Evolutionary conservation across 73 alveolate genomes (phyloP).

Genomic region (Paramecium biaurelia): DNA sequence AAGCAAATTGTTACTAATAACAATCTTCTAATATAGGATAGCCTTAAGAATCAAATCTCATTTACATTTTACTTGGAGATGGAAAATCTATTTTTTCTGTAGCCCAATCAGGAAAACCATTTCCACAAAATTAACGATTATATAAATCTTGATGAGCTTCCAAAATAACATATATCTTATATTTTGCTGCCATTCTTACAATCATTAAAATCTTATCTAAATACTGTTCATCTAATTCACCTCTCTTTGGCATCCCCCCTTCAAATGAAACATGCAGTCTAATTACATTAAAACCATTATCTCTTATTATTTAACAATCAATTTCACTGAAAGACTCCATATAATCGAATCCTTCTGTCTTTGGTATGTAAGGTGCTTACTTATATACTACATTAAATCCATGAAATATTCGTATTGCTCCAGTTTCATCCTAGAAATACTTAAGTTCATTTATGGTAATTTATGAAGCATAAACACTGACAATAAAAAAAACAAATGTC

Average conservation of each 20-base stretch:
- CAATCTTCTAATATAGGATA: slow-evolving; percentile 76
- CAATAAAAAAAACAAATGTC: not conserved
- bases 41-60: slow-evolving; percentile 68
- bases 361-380: slow-evolving; percentile 76
- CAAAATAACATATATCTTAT: slow-evolving; percentile 82
- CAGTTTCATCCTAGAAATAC: not conserved
- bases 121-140: slow-evolving; percentile 87
- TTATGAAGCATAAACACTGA: not conserved
- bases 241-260: slow-evolving; percentile 83
- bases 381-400: slow-evolving; percentile 80
- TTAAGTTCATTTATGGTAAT: not conserved
- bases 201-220: slow-evolving; percentile 77
- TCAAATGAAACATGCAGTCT: slow-evolving; percentile 92
- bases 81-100: slow-evolving; percentile 66
- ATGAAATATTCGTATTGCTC: not conserved
- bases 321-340: slow-evolving; percentile 74
- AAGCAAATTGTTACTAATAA: slow-evolving; percentile 58
- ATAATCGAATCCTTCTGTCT: slow-evolving; percentile 81
- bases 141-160: slow-evolving; percentile 92
- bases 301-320: slow-evolving; percentile 69
- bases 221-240: slow-evolving; percentile 76
- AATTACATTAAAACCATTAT: slow-evolving; percentile 79
- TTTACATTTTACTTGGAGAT: slow-evolving; percentile 19
- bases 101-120: slow-evolving; percentile 90
- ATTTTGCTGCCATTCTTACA: slow-evolving; percentile 75